Conservation (phyloP, 257 asterid genomes). For the Ligustrum vulgare region DNA sequence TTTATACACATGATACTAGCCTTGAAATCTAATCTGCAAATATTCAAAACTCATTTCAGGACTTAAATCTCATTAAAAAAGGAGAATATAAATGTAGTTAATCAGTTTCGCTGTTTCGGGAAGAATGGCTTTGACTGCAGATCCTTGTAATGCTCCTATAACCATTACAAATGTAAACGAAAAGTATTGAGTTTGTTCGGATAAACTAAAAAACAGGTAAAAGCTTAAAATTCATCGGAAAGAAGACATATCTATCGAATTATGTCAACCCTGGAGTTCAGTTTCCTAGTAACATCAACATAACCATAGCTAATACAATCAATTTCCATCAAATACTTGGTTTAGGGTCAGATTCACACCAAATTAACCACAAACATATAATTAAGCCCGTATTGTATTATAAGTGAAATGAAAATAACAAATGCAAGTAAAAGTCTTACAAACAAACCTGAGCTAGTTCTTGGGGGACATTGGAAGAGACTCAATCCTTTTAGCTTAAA, state of each 20-base stretch:
- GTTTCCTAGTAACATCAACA: background rate
- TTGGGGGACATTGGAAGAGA: constrained; percentile 45
- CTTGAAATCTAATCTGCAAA: constrained; percentile 85
- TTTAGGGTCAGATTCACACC: background rate
- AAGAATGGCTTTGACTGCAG: constrained; percentile 49
- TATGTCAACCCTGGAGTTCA: no score
- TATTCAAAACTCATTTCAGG: constrained; percentile 32
- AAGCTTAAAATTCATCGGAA: background rate
- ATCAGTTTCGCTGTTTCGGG: constrained; percentile 53
- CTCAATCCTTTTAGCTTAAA: constrained; percentile 77
- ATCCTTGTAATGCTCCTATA: constrained; percentile 56
- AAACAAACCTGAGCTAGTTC: constrained; percentile 50
- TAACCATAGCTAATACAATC: background rate
- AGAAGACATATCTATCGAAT: no score
- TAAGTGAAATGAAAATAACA: no score
- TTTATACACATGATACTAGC: constrained; percentile 77
- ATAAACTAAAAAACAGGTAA: no score
- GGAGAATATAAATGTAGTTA: constrained; percentile 27
- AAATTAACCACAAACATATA: background rate
- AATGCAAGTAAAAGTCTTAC: background rate
- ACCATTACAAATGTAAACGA: background rate
- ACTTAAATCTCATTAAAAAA: constrained; percentile 20
- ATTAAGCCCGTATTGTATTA: background rate
- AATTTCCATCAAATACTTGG: background rate
- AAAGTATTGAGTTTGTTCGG: no score